Evolutionary conservation across 2,329 filamentous ascomycete genomes (phyloP).

Genomic region (Cytospora mali): DNA sequence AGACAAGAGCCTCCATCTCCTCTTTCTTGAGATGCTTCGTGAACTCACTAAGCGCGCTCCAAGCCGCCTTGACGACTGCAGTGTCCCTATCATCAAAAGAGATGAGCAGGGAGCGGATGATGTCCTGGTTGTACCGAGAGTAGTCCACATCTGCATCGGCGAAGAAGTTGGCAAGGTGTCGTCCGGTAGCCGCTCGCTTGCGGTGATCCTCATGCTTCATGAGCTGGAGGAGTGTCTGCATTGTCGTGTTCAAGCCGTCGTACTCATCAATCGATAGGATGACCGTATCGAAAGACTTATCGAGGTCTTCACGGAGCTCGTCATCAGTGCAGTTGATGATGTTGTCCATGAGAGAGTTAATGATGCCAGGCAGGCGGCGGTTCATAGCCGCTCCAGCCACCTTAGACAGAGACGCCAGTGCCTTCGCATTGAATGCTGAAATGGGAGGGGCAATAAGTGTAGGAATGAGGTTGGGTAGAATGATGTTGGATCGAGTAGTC

Average conservation of each 20-base stretch:
- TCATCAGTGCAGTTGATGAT: slow-evolving; percentile 79
- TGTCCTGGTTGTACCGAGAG: slow-evolving; percentile 92
- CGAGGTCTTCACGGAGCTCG: slow-evolving; percentile 71
- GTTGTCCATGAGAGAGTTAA: slow-evolving; percentile 94
- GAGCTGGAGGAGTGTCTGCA: slow-evolving; percentile 87
- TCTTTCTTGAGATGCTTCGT: slow-evolving; percentile 92
- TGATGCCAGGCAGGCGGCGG: slow-evolving; percentile 81
- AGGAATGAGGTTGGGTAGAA: slow-evolving; percentile 92
- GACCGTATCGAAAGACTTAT: slow-evolving; percentile 83
- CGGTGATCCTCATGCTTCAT: slow-evolving; percentile 92
- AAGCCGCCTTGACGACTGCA: slow-evolving; percentile 85
- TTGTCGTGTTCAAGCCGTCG: slow-evolving; percentile 91
- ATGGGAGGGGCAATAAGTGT: slow-evolving; percentile 90
- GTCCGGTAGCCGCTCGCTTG: slow-evolving; percentile 75
- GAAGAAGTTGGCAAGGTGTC: slow-evolving; percentile 87
- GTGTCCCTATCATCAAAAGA: slow-evolving; percentile 87
- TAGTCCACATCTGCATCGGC: slow-evolving; percentile 79
- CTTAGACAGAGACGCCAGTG: slow-evolving; percentile 87
- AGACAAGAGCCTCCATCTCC: slow-evolving; percentile 92
- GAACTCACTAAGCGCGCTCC: slow-evolving; percentile 83
- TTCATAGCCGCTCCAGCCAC: slow-evolving; percentile 93
- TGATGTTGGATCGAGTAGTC: slow-evolving; percentile 90
- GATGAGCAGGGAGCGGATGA: slow-evolving; percentile 86
- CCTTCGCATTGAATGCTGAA: slow-evolving; percentile 90
- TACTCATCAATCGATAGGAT: slow-evolving; percentile 92